Percentiles rank a stretch among this genome's conserved stretches.
phyloP scores from a whole-genome alignment of 352 stramenopile genomes.

The Phytophthora gonapodyides region DNA sequence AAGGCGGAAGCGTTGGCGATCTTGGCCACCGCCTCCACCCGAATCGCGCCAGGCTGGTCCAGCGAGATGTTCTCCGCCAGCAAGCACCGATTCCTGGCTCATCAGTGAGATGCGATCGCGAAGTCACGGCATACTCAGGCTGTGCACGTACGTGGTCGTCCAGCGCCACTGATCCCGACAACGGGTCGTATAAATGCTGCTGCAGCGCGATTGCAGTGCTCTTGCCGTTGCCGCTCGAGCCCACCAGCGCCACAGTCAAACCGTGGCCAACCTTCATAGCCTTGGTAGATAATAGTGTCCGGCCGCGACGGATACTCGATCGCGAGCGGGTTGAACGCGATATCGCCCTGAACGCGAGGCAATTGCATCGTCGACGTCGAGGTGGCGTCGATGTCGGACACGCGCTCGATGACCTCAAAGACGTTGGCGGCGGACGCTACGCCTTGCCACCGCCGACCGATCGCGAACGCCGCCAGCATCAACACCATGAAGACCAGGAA shows the following conservation, averaged over 20 bases:
- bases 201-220: conserved; percentile 77
- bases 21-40: conserved; percentile 70
- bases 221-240: conserved; percentile 86
- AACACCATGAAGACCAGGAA: conserved; percentile 59
- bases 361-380: conserved; percentile 25
- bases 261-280: conserved; percentile 69
- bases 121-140: conserved; percentile 59
- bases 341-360: conserved; percentile 46
- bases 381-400: conserved; percentile 43
- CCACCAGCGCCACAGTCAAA: conserved; percentile 87
- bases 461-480: conserved; percentile 44
- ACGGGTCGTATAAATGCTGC: conserved; percentile 33
- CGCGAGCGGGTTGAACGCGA: conserved; percentile 82
- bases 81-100: conserved; percentile 26
- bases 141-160: conserved; percentile 70
- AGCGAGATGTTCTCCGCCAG: conserved; percentile 28
- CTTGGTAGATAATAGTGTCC: conserved; percentile 72
- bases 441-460: conserved; percentile 57
- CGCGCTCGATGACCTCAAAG: conserved; percentile 84
- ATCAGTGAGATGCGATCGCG: conserved; percentile 28
- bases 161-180: conserved; percentile 60
- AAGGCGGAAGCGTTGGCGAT: conserved; percentile 88
- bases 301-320: conserved; percentile 92
- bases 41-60: conserved; percentile 19
- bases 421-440: conserved; percentile 56